Percentiles rank a stretch among this genome's conserved stretches.
phyloP scores from a whole-genome alignment of 257 asterid species.

The Penstemon davidsonii region DNA sequence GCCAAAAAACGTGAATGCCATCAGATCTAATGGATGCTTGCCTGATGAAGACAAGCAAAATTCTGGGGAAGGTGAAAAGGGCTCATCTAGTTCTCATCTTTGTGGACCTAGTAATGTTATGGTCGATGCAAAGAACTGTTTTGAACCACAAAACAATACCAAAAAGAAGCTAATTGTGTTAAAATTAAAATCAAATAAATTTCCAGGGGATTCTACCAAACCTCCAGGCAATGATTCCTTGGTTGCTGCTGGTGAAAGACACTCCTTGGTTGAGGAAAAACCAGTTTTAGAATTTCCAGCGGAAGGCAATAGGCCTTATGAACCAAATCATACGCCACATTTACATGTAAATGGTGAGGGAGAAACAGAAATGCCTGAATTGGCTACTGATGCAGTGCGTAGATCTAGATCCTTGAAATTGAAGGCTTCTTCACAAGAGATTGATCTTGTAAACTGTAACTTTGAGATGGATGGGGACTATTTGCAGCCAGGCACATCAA shows the following conservation, averaged over 20 bases:
- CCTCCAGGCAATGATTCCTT: constrained; percentile 30
- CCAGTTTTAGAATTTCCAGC: constrained; percentile 24
- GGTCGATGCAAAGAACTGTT: constrained; percentile 29
- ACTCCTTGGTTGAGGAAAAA: constrained; percentile 36
- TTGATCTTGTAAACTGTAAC: constrained; percentile 31
- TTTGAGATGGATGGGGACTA: constrained; percentile 35
- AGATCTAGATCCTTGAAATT: constrained; percentile 68
- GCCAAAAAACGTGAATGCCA: constrained; percentile 32
- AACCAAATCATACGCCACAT: constrained; percentile 32
- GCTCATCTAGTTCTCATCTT: constrained; percentile 31
- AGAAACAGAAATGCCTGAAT: constrained; percentile 53
- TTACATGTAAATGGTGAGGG: constrained; percentile 33
- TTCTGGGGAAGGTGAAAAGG: constrained; percentile 34
- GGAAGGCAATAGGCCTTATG: constrained; percentile 30
- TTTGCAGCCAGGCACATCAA: constrained; percentile 51
- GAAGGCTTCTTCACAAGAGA: constrained; percentile 52
- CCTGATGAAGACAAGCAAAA: constrained; percentile 34
- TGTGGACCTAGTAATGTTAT: constrained; percentile 33
- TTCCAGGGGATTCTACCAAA: constrained; percentile 36
- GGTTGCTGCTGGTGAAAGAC: constrained; percentile 35
- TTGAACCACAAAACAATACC: constrained; percentile 38
- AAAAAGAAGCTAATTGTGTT: constrained; percentile 50
- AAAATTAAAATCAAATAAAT: constrained; percentile 57
- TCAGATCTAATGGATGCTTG: constrained; percentile 28
- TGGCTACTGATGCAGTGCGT: constrained; percentile 72